Conservation (phyloP, 2,329 filamentous ascomycete genomes). For the Cadophora sp. region DNA sequence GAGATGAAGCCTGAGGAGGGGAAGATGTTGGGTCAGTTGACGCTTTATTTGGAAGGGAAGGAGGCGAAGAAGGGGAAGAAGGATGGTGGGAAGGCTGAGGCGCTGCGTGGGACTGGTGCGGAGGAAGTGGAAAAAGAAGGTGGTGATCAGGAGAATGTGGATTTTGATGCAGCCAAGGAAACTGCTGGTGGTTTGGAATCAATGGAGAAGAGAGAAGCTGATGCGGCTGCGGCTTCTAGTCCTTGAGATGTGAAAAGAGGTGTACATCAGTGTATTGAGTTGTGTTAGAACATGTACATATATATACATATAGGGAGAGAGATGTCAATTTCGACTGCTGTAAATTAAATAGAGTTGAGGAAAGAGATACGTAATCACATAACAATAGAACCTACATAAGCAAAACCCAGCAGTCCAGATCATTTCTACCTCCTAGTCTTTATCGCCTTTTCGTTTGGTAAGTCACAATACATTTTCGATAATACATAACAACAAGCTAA, state of each 20-base stretch:
- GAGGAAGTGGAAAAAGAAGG: slow-evolving; percentile 2
- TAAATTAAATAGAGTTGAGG: neutral
- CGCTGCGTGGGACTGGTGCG: neutral
- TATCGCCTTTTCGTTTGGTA: neutral
- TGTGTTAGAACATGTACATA: neutral
- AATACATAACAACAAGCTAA: neutral
- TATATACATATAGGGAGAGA: too few species aligned
- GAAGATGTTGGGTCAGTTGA: slow-evolving; percentile 51
- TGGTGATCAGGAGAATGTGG: neutral
- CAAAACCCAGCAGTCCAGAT: neutral
- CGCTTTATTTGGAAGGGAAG: slow-evolving; percentile 53
- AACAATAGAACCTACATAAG: neutral
- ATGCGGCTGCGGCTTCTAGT: neutral
- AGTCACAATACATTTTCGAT: neutral
- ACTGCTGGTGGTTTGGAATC: neutral
- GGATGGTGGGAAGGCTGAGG: slow-evolving; percentile 8
- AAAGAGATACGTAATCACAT: neutral
- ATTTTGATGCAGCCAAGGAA: too few species aligned
- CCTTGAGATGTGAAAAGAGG: neutral
- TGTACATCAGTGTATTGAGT: neutral
- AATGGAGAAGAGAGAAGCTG: neutral
- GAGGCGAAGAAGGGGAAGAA: slow-evolving; percentile 24
- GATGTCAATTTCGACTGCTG: neutral
- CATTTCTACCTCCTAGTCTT: neutral
- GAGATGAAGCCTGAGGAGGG: slow-evolving; percentile 56